These are phyloP conservation scores for Kwoniella pini DNA, from an alignment of 768 basidiomycete genomes.

Conservation along the genomic window DNA sequence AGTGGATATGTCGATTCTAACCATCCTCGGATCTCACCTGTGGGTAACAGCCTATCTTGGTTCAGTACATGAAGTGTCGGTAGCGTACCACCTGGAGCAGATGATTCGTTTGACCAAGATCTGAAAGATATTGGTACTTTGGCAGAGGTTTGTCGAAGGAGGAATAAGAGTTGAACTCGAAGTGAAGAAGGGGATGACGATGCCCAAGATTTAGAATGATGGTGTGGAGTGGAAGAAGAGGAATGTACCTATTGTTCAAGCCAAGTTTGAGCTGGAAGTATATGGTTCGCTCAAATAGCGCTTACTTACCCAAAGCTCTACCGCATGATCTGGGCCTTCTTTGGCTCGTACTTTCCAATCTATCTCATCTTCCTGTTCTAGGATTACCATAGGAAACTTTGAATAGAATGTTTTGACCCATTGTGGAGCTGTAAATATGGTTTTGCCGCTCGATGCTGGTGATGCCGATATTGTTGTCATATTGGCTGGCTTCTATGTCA, in stretches of 20 bases:
- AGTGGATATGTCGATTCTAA: conserved; percentile 38
- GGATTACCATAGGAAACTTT: conserved; percentile 38
- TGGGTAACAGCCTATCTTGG: conserved; percentile 27
- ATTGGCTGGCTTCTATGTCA: not conserved
- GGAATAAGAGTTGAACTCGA: conserved; percentile 41
- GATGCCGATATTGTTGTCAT: conserved; percentile 14
- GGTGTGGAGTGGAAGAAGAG: conserved; percentile 10
- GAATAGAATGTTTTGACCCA: conserved; percentile 40
- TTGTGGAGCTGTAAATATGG: conserved; percentile 31
- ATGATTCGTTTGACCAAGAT: conserved; percentile 30
- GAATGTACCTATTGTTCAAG: conserved; percentile 29
- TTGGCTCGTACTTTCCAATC: conserved; percentile 21
- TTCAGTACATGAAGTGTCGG: conserved; percentile 34
- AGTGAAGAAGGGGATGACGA: conserved; percentile 36
- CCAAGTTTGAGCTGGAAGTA: too few species aligned
- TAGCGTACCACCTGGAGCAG: conserved; percentile 35
- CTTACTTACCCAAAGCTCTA: conserved; percentile 38
- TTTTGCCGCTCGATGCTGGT: not conserved
- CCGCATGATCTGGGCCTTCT: not conserved
- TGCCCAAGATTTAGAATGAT: conserved; percentile 34
- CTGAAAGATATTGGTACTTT: conserved; percentile 28
- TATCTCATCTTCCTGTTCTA: conserved; percentile 39
- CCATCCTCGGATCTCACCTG: conserved; percentile 41
- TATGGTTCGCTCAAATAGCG: too few species aligned
- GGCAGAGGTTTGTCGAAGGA: conserved; percentile 28